A percentile compares a stretch with the other conserved stretches of the same genome.
These are phyloP conservation scores for Moesziomyces antarcticus DNA, from an alignment of 1,284 basidiomycete genomes.

Conservation along the genomic window DNA sequence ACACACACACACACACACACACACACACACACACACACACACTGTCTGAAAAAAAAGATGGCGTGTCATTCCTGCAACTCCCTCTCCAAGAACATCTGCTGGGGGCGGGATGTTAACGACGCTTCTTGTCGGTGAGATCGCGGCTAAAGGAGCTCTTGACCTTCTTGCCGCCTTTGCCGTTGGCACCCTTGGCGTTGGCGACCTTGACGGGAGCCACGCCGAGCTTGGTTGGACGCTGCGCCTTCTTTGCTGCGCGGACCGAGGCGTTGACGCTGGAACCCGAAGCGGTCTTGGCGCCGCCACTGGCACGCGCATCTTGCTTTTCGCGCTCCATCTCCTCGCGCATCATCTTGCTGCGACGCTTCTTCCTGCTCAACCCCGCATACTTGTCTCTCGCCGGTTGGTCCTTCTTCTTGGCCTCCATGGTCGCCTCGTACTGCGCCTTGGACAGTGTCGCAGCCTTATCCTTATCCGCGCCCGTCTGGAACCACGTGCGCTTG, in stretches of 20 bases:
- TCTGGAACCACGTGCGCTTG: slow-evolving; percentile 97
- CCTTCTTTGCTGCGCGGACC: slow-evolving; percentile 61
- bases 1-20: neutral
- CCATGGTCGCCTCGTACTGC: slow-evolving; percentile 55
- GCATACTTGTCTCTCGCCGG: slow-evolving; percentile 43
- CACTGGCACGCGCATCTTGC: slow-evolving; percentile 13
- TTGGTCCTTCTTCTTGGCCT: slow-evolving; percentile 9
- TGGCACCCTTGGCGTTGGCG: slow-evolving; percentile 20
- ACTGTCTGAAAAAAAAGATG: neutral
- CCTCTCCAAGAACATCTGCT: neutral
- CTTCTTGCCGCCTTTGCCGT: slow-evolving; percentile 18
- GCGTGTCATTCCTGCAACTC: no score
- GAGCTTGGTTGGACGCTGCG: slow-evolving; percentile 57
- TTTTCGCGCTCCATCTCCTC: slow-evolving; percentile 59
- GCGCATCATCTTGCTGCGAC: slow-evolving; percentile 55
- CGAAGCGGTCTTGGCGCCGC: slow-evolving; percentile 17
- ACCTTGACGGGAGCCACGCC: slow-evolving; percentile 43
- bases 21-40: neutral
- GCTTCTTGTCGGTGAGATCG: slow-evolving; percentile 38
- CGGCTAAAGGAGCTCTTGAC: slow-evolving; percentile 44
- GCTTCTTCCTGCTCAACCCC: slow-evolving; percentile 58
- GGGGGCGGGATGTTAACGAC: neutral
- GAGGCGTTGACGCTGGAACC: slow-evolving; percentile 43
- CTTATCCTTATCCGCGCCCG: slow-evolving; percentile 79
- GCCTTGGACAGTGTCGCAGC: slow-evolving; percentile 35